Evolutionary conservation across 352 stramenopile species (phyloP).

Genomic region (Pythium aquatile): DNA sequence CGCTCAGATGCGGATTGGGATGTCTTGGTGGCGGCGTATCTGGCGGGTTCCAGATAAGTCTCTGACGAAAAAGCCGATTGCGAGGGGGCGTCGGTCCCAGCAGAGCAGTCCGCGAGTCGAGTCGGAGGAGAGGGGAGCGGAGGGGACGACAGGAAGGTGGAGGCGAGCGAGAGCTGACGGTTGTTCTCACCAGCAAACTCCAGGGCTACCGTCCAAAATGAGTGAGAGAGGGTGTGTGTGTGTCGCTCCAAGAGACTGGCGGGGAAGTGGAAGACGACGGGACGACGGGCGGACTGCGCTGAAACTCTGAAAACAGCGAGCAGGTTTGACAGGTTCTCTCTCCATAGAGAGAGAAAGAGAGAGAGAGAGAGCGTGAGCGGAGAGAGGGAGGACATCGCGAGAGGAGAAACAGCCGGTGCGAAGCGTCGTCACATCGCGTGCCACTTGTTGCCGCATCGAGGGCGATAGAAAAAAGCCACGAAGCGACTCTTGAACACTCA

Average conservation of each 20-base stretch:
- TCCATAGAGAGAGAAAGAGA: constrained; percentile 19
- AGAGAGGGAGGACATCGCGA: constrained; percentile 8
- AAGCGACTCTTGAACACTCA: background rate
- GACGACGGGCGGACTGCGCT: constrained; percentile 27
- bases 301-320: constrained; percentile 25
- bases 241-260: constrained; percentile 21
- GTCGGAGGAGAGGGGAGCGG: constrained; percentile 4
- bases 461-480: constrained; percentile 25
- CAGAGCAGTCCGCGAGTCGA: constrained; percentile 22
- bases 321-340: constrained; percentile 2
- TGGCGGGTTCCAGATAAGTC: constrained; percentile 25
- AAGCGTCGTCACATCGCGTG: constrained; percentile 22
- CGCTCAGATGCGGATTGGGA: constrained; percentile 3
- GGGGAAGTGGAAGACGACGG: constrained; percentile 23
- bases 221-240: constrained; percentile 7
- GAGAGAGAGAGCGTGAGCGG: constrained; percentile 17
- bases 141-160: constrained; percentile 1
- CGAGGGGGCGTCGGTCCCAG: constrained; percentile 6
- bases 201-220: constrained; percentile 32
- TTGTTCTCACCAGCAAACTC: constrained; percentile 8
- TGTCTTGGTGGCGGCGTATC: constrained; percentile 9
- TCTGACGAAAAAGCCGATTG: constrained; percentile 25
- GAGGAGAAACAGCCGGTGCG: constrained; percentile 28
- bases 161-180: constrained; percentile 5
- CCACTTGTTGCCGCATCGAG: constrained; percentile 20